phyloP scores from a whole-genome alignment of 305 asterid species.

The Solanum aculeatissimum region DNA sequence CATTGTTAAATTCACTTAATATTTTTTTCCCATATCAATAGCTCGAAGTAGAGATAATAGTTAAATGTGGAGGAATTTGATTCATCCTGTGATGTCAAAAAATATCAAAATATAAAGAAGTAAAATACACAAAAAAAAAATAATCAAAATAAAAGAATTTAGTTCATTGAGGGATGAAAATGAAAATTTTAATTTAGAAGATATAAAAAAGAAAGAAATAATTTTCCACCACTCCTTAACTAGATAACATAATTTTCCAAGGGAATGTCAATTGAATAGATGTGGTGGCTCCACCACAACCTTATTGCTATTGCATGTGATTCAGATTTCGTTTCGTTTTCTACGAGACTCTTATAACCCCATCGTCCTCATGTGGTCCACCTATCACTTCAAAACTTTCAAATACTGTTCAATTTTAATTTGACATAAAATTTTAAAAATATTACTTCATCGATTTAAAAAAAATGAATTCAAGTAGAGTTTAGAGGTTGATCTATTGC shows the following conservation, averaged over 20 bases:
- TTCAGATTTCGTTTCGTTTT: not conserved
- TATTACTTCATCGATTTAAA: too few relatives aligned
- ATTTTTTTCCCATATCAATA: too few relatives aligned
- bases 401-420: too few relatives aligned
- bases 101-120: not conserved
- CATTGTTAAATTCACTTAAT: not conserved
- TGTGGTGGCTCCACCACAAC: not conserved
- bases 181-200: too few relatives aligned
- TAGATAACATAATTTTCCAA: too few relatives aligned
- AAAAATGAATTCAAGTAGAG: too few relatives aligned
- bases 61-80: not conserved
- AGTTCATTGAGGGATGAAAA: too few relatives aligned
- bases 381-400: not conserved
- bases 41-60: not conserved
- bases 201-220: too few relatives aligned
- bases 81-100: not conserved
- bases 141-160: rapidly evolving
- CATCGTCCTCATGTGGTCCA: not conserved
- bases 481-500: not conserved
- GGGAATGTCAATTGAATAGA: too few relatives aligned
- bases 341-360: not conserved
- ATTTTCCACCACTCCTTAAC: too few relatives aligned
- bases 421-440: too few relatives aligned
- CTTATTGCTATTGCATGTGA: not conserved
- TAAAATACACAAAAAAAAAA: not conserved